phyloP scores from a whole-genome alignment of 2,329 filamentous ascomycete genomes.

The Colletotrichum euphorbiae region DNA sequence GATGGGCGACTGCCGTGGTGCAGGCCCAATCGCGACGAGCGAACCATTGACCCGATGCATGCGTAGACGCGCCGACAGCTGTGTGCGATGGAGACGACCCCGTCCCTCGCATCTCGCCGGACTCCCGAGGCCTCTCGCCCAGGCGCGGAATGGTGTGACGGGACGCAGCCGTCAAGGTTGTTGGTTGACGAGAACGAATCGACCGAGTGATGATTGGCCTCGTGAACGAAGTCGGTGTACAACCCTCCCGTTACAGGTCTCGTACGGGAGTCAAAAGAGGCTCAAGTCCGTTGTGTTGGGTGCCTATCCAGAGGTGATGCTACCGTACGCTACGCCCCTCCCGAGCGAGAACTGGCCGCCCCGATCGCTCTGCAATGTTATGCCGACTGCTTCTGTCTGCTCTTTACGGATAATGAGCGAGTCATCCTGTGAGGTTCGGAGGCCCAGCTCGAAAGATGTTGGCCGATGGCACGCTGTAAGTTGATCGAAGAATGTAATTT shows the following conservation, averaged over 20 bases:
- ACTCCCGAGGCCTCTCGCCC: not conserved
- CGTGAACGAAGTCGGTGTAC: conserved; percentile 14
- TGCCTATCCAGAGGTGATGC: not conserved
- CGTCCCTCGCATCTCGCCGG: conserved; percentile 1
- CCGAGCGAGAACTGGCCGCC: conserved; percentile 13
- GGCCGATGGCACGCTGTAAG: not conserved
- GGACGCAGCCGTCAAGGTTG: not conserved
- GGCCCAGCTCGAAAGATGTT: conserved; percentile 2
- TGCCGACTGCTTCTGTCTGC: not conserved
- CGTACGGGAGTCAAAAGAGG: conserved; percentile 32
- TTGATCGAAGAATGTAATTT: not conserved
- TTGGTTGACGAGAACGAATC: not conserved
- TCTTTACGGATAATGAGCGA: no score
- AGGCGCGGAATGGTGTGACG: conserved; percentile 12
- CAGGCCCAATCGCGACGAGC: conserved; percentile 25
- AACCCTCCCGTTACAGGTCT: conserved; percentile 14
- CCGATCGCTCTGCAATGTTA: conserved; percentile 10
- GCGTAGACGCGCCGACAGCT: conserved; percentile 5
- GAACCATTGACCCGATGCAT: not conserved
- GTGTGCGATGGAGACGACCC: not conserved
- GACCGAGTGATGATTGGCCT: not conserved
- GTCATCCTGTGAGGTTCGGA: not conserved
- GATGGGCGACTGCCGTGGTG: conserved; percentile 6
- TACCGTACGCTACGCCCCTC: conserved; percentile 6
- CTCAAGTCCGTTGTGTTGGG: conserved; percentile 21